Conservation (phyloP, 2,329 filamentous ascomycete species). For the Colletotrichum cordylinicola region DNA sequence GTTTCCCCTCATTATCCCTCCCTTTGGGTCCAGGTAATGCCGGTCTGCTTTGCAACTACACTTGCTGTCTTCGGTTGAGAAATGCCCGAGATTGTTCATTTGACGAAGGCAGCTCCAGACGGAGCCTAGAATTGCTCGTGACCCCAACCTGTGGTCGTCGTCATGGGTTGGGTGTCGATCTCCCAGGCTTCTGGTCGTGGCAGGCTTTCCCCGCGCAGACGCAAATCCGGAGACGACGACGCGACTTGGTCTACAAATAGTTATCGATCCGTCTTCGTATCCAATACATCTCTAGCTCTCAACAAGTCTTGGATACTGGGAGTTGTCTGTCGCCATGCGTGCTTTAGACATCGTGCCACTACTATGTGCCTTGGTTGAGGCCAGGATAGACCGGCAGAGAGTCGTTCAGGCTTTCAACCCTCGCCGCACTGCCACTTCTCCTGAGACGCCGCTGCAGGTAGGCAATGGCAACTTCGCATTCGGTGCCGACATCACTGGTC, state of each 20-base stretch:
- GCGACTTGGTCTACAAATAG: neutral
- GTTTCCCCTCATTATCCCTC: slow-evolving; percentile 8
- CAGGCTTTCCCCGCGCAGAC: neutral
- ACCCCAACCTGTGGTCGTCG: neutral
- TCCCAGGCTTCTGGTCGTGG: neutral
- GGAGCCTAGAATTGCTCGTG: neutral
- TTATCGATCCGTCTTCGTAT: neutral
- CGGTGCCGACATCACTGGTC: slow-evolving; percentile 50
- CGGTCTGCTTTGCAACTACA: neutral
- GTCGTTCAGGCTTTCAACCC: slow-evolving; percentile 51
- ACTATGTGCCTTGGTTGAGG: slow-evolving; percentile 22
- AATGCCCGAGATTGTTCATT: neutral
- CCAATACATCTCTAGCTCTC: neutral
- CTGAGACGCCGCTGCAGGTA: slow-evolving; percentile 57
- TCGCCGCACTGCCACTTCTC: slow-evolving; percentile 50
- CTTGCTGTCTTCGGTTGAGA: neutral
- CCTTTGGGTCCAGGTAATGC: neutral
- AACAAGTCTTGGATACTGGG: neutral
- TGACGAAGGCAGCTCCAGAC: neutral
- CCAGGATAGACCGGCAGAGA: slow-evolving; percentile 33
- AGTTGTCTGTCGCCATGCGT: neutral
- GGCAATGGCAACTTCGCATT: slow-evolving; percentile 57
- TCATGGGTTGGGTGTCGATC: neutral
- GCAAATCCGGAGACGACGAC: neutral
- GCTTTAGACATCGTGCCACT: slow-evolving; percentile 13